Percentiles rank a stretch among this genome's conserved stretches.
Evolutionary conservation across 257 asterid species (phyloP).

Genomic region (Jacaranda mimosifolia): DNA sequence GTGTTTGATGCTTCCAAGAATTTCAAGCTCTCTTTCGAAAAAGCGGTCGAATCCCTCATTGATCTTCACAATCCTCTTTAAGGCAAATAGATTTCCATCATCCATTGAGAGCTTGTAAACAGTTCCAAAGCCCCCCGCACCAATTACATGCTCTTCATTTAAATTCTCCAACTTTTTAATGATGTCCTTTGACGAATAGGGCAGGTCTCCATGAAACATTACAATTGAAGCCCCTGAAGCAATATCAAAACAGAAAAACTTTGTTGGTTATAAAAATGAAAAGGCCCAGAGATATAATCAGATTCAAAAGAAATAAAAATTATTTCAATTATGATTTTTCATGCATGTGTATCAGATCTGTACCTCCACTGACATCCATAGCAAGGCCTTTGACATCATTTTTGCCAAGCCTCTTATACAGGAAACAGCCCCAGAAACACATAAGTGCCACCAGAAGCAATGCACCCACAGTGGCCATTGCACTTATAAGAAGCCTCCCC

Average conservation of each 20-base stretch:
- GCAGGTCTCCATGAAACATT: constrained; percentile 96
- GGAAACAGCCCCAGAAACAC: constrained; percentile 97
- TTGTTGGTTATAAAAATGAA: neutral
- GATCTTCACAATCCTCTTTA: constrained; percentile 83
- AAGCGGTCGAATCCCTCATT: constrained; percentile 87
- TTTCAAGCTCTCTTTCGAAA: constrained; percentile 92
- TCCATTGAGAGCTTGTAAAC: constrained; percentile 95
- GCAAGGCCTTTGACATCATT: constrained; percentile 75
- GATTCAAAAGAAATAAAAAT: neutral
- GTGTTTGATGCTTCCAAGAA: constrained; percentile 94
- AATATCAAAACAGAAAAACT: constrained; percentile 25
- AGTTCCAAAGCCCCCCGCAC: constrained; percentile 94
- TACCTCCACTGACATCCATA: constrained; percentile 87
- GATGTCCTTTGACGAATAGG: constrained; percentile 91
- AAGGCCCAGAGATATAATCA: neutral
- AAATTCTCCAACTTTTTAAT: constrained; percentile 78
- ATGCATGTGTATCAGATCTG: constrained; percentile 38
- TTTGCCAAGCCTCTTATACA: constrained; percentile 86
- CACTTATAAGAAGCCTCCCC: constrained; percentile 80
- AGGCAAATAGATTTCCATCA: constrained; percentile 86
- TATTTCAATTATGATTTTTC: constrained; percentile 13
- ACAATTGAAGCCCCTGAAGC: constrained; percentile 91
- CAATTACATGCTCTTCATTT: constrained; percentile 88
- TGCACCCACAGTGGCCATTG: constrained; percentile 90
- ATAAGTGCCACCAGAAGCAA: constrained; percentile 92